Evolutionary conservation across 768 basidiomycete genomes (phyloP).

Genomic region (Pisolithus albus): DNA sequence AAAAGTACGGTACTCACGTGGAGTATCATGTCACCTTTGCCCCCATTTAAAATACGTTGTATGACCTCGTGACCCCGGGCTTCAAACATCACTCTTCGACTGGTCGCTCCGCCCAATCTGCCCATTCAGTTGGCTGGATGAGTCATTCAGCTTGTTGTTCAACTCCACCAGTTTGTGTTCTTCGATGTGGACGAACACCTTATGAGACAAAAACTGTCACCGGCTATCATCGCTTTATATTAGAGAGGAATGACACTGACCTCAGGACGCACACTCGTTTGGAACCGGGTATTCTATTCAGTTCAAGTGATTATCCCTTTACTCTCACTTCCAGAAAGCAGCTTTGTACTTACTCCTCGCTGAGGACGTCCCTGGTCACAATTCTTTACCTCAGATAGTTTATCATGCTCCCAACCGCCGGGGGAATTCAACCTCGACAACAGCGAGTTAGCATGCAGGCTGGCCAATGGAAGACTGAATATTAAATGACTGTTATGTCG

Average conservation of each 20-base stretch:
- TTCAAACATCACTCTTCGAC: neutral
- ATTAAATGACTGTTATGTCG: conserved; percentile 26
- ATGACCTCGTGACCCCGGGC: too few relatives aligned
- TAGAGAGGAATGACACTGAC: neutral
- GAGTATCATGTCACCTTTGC: neutral
- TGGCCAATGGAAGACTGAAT: conserved; percentile 34
- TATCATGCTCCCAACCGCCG: conserved; percentile 23
- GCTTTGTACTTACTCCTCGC: neutral
- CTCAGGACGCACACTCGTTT: neutral
- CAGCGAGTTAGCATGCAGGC: conserved; percentile 36
- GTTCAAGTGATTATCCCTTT: neutral
- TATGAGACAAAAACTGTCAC: neutral
- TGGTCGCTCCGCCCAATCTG: neutral
- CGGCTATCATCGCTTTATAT: neutral
- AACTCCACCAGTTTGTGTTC: conserved; percentile 26
- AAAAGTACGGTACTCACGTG: too few relatives aligned
- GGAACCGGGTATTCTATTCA: neutral
- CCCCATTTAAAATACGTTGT: too few relatives aligned
- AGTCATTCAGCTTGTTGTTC: neutral
- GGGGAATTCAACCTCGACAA: conserved; percentile 35
- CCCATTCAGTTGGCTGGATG: neutral
- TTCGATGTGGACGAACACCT: conserved; percentile 26
- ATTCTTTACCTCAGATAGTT: neutral
- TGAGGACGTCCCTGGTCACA: neutral
- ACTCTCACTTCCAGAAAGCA: neutral